phyloP scores from a whole-genome alignment of 73 alveolate species.

The Stentor coeruleus region DNA sequence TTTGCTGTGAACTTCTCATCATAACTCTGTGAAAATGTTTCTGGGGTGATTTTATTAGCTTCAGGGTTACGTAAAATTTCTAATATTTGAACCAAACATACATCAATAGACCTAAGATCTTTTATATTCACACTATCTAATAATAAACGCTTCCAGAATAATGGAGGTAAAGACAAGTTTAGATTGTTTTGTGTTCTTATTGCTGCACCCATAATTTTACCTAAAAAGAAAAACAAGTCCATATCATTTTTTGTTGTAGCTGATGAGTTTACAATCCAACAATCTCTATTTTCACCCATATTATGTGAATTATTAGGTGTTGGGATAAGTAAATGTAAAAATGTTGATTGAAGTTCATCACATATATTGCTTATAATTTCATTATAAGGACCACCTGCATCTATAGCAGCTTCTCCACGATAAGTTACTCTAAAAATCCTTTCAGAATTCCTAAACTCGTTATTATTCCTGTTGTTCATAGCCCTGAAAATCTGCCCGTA shows the following conservation, averaged over 20 bases:
- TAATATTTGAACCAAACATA: conserved; percentile 56
- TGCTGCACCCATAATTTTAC: conserved; percentile 80
- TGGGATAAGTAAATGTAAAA: conserved; percentile 74
- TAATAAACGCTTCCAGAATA: conserved; percentile 82
- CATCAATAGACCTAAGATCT: conserved; percentile 70
- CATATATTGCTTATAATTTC: conserved; percentile 66
- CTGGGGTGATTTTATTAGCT: conserved; percentile 35
- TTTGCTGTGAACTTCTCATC: conserved; percentile 63
- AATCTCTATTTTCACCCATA: conserved; percentile 75
- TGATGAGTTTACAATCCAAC: conserved; percentile 84
- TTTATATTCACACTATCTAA: conserved; percentile 54
- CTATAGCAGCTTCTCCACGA: conserved; percentile 79
- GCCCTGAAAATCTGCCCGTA: conserved; percentile 55
- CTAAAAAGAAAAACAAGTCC: conserved; percentile 77
- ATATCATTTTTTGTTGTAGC: conserved; percentile 55
- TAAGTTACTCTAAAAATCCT: conserved; percentile 58
- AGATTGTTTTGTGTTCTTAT: conserved; percentile 70
- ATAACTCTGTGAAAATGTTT: conserved; percentile 28
- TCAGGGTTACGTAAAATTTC: conserved; percentile 50
- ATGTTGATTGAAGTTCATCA: conserved; percentile 70
- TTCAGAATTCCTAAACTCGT: conserved; percentile 36
- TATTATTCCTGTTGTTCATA: conserved; percentile 30
- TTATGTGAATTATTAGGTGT: conserved; percentile 73
- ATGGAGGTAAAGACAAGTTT: conserved; percentile 72
- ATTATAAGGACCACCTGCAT: conserved; percentile 83